phyloP scores from a whole-genome alignment of 2,329 filamentous ascomycete genomes.

The Arachnopeziza araneosa region DNA sequence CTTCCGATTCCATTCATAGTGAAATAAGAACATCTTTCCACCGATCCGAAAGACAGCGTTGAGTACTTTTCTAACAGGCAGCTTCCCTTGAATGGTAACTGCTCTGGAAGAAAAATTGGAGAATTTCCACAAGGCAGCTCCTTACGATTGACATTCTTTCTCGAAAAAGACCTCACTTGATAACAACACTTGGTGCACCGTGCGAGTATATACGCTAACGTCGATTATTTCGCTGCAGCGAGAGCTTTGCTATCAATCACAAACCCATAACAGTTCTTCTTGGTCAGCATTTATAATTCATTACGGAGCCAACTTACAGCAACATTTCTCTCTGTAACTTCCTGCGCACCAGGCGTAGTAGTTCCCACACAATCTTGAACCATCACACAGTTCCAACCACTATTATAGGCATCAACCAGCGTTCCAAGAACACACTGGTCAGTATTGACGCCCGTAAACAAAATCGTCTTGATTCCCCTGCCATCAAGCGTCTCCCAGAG shows the following conservation, averaged over 20 bases:
- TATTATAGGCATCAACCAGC: conserved; percentile 48
- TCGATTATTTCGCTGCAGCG: conserved; percentile 9
- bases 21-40: background rate
- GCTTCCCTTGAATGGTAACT: no score
- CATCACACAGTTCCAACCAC: conserved; percentile 50
- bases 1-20: no score
- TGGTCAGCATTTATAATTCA: background rate
- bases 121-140: no score
- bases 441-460: conserved; percentile 56
- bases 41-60: no score
- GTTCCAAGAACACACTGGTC: conserved; percentile 56
- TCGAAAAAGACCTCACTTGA: conserved; percentile 1
- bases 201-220: background rate
- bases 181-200: background rate
- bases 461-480: conserved; percentile 39
- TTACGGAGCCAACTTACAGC: conserved; percentile 29
- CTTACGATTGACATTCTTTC: no score
- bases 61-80: no score
- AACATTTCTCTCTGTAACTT: conserved; percentile 33
- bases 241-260: conserved; percentile 17
- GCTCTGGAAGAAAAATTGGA: no score
- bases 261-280: conserved; percentile 20
- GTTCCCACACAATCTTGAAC: conserved; percentile 51
- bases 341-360: conserved; percentile 36
- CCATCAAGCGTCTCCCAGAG: conserved; percentile 38